A percentile compares a stretch with the other conserved stretches of the same genome.
These are phyloP conservation scores for Pseudomonodictys pantanalensis DNA, from an alignment of 495 filamentous ascomycete genomes.

Conservation along the genomic window DNA sequence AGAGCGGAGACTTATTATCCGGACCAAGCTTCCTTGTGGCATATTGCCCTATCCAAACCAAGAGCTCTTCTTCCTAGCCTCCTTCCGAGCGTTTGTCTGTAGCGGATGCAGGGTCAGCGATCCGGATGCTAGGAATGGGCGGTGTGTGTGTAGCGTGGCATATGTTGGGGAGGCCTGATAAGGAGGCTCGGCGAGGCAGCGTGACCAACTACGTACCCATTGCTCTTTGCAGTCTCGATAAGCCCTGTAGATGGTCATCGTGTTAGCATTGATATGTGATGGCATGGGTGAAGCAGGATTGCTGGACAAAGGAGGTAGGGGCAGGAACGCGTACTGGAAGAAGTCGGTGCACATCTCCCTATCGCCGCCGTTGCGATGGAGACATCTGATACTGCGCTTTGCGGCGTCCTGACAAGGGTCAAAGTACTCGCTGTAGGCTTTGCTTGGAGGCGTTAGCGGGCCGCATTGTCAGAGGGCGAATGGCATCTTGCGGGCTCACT, in stretches of 20 bases:
- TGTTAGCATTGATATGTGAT: conserved; percentile 11
- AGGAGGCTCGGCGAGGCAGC: not conserved
- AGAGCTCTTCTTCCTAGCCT: conserved; percentile 20
- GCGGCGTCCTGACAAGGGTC: conserved; percentile 97
- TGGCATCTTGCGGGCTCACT: too few relatives aligned
- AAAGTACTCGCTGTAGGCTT: conserved; percentile 78
- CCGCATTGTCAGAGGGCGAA: too few relatives aligned
- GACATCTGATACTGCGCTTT: conserved; percentile 74
- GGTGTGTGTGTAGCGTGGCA: not conserved
- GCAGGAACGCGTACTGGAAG: conserved; percentile 65
- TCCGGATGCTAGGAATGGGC: not conserved
- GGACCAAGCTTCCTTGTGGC: not conserved
- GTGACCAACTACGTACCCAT: conserved; percentile 62
- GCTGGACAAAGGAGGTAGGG: conserved; percentile 3
- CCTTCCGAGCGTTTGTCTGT: conserved; percentile 25
- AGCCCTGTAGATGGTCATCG: conserved; percentile 54
- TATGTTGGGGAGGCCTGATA: not conserved
- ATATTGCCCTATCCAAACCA: not conserved
- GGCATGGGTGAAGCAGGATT: not conserved
- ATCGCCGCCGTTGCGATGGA: conserved; percentile 82
- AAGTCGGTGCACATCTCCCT: conserved; percentile 86
- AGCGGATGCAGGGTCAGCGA: conserved; percentile 20
- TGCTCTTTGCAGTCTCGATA: conserved; percentile 92
- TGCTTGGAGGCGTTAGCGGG: too few relatives aligned
- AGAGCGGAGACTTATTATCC: not conserved